These are phyloP conservation scores for Euclidium syriacum DNA, from an alignment of 345 rosid species.

Conservation along the genomic window DNA sequence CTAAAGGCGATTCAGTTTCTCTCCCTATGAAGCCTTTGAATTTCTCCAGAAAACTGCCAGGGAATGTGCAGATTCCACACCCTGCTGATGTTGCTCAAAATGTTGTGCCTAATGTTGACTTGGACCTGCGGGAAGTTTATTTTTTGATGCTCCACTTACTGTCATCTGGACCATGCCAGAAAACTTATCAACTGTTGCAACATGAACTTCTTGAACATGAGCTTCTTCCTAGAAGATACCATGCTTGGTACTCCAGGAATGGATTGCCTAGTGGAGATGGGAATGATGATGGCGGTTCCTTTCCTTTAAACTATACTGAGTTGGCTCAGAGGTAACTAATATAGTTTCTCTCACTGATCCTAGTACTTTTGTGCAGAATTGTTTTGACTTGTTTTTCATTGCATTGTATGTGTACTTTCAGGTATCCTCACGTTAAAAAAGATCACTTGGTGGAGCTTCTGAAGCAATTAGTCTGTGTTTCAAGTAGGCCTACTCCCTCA, in stretches of 20 bases:
- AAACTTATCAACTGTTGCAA: conserved; percentile 65
- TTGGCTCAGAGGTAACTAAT: conserved; percentile 65
- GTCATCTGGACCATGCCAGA: conserved; percentile 83
- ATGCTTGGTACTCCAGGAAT: conserved; percentile 90
- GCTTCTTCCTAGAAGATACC: conserved; percentile 91
- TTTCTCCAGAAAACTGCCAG: conserved; percentile 52
- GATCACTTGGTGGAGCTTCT: conserved; percentile 95
- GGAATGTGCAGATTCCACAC: conserved; percentile 45
- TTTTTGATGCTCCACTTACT: conserved; percentile 93
- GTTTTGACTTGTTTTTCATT: conserved; percentile 20
- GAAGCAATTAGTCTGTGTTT: conserved; percentile 60
- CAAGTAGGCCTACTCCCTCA: conserved; percentile 49
- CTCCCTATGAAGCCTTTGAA: conserved; percentile 59
- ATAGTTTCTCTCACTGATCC: conserved; percentile 8
- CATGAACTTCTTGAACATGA: conserved; percentile 87
- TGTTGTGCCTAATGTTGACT: conserved; percentile 46
- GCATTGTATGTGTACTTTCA: conserved; percentile 32
- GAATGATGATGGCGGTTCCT: conserved; percentile 75
- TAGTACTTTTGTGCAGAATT: background rate
- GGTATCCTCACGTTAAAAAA: conserved; percentile 81
- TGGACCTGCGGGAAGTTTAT: conserved; percentile 86
- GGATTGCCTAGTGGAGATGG: conserved; percentile 59
- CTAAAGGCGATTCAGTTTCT: conserved; percentile 44
- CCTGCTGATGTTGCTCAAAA: conserved; percentile 33
- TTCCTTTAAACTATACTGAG: conserved; percentile 60